A percentile compares a stretch with the other conserved stretches of the same genome.
These are phyloP conservation scores for Chamaenerion angustifolium DNA, from an alignment of 345 rosid genomes.

Conservation along the genomic window DNA sequence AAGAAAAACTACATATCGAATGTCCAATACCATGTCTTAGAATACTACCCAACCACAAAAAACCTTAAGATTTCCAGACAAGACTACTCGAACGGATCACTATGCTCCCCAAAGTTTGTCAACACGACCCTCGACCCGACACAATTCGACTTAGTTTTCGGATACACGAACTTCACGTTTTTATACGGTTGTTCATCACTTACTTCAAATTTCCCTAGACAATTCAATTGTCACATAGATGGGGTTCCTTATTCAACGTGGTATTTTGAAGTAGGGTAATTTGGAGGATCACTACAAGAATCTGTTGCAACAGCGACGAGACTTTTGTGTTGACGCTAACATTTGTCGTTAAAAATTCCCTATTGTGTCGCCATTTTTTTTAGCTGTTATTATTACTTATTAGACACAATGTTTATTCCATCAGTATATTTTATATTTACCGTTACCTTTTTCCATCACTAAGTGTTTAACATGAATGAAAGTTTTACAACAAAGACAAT, in stretches of 20 bases:
- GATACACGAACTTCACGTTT: conserved; percentile 7
- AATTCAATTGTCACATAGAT: conserved; percentile 1
- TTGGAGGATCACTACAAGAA: too few species aligned
- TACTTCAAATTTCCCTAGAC: background rate
- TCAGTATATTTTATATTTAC: too few species aligned
- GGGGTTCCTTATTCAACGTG: background rate
- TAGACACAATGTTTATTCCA: too few species aligned
- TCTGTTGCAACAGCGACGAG: too few species aligned
- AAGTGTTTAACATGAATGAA: too few species aligned
- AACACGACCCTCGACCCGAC: conserved; percentile 14
- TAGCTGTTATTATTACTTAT: too few species aligned
- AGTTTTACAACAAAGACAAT: too few species aligned
- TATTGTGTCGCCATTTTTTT: too few species aligned
- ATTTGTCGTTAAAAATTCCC: too few species aligned
- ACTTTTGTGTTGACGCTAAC: too few species aligned
- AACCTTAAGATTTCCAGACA: conserved; percentile 5
- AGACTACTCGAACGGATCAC: conserved; percentile 7
- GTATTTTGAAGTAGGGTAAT: background rate
- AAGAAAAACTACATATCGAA: conserved; percentile 3
- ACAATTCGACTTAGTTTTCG: conserved; percentile 1
- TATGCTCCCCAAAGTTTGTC: conserved; percentile 8
- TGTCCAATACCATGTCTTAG: conserved; percentile 7
- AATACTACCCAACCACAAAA: background rate
- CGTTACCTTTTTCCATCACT: too few species aligned
- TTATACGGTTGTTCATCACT: conserved; percentile 8